A percentile compares a stretch with the other conserved stretches of the same genome.
phyloP scores from a whole-genome alignment of 2,329 filamentous ascomycete genomes.

The Tolypocladium tropicale region DNA sequence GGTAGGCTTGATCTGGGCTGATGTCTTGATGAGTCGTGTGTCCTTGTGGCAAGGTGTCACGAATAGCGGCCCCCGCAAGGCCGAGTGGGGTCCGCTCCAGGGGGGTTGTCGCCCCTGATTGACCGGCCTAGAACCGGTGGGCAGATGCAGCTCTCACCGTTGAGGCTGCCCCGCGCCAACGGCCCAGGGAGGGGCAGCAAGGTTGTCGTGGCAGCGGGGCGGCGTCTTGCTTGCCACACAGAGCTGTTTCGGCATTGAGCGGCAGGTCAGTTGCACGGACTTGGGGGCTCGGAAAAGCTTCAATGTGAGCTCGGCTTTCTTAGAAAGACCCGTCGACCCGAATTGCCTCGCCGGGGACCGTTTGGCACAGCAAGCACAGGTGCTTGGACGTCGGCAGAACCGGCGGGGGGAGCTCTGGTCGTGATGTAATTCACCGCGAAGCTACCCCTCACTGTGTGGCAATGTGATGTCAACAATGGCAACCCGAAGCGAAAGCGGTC shows the following conservation, averaged over 20 bases:
- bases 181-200: neutral
- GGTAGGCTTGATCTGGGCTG: neutral
- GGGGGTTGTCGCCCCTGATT: neutral
- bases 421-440: neutral
- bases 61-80: slow-evolving; percentile 11
- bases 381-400: neutral
- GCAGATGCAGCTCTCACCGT: neutral
- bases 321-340: neutral
- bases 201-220: neutral
- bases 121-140: neutral
- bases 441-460: neutral
- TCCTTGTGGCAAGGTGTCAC: slow-evolving; percentile 24
- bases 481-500: too few species aligned
- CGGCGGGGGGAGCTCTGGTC: neutral
- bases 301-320: neutral
- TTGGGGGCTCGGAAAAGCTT: too few species aligned
- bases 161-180: neutral
- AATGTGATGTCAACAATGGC: neutral
- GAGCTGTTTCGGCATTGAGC: neutral
- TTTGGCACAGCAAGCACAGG: neutral
- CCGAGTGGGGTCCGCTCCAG: slow-evolving; percentile 12
- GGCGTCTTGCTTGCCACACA: neutral
- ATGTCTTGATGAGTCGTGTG: slow-evolving; percentile 13
- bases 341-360: neutral
- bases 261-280: too few species aligned